Evolutionary conservation across 73 alveolate species (phyloP).

Genomic region (Paramecium bursaria): DNA sequence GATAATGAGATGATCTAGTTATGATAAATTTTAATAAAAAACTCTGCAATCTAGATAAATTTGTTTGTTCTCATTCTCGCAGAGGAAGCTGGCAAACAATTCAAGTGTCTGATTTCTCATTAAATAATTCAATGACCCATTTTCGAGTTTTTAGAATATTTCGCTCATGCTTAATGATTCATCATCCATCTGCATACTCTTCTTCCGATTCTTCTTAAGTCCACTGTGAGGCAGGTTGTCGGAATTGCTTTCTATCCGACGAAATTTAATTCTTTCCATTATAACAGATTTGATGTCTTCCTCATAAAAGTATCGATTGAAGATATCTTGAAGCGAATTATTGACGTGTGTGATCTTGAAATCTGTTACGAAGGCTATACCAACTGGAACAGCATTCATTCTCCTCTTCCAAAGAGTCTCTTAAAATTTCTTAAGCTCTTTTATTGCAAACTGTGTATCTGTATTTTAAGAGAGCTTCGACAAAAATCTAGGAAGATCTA

Average conservation of each 20-base stretch:
- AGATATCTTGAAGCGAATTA: too few species aligned
- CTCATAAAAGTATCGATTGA: too few species aligned
- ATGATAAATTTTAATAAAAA: neutral
- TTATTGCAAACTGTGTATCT: conserved; percentile 8
- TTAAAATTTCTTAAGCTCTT: neutral
- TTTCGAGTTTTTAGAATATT: conserved; percentile 4
- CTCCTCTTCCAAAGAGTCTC: conserved; percentile 31
- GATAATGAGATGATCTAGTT: conserved; percentile 52
- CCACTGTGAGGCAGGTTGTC: too few species aligned
- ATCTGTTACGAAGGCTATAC: conserved; percentile 1
- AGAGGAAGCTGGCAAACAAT: neutral
- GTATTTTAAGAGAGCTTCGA: too few species aligned
- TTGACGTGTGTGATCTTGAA: too few species aligned
- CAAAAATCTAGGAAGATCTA: too few species aligned
- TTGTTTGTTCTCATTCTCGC: neutral
- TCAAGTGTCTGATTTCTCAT: neutral
- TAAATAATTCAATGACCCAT: neutral
- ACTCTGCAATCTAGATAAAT: conserved; percentile 29
- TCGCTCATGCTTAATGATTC: neutral
- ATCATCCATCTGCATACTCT: too few species aligned
- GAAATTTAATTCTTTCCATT: too few species aligned
- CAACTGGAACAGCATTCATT: conserved; percentile 57
- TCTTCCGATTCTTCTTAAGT: too few species aligned
- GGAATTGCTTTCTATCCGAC: too few species aligned
- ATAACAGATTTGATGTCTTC: too few species aligned